A percentile compares a stretch with the other conserved stretches of the same genome.
phyloP scores from a whole-genome alignment of 257 asterid species.

The Solanum lycopersicoides region DNA sequence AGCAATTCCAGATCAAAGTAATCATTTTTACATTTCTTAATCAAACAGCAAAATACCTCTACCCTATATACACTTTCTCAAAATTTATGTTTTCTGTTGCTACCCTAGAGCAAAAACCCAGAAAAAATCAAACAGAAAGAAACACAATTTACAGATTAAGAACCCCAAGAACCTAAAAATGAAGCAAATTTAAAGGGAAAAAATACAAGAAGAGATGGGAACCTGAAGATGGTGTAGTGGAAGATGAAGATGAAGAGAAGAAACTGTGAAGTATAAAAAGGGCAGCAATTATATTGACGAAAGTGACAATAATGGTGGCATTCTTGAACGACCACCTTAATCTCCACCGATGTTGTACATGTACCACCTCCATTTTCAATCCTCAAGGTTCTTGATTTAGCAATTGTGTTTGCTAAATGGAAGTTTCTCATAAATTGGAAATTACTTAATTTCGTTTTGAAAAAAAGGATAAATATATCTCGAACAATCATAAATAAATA shows the following conservation, averaged over 20 bases:
- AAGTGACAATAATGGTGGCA: slow-evolving; percentile 68
- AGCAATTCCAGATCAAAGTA: background rate
- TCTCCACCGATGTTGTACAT: slow-evolving; percentile 53
- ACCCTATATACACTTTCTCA: background rate
- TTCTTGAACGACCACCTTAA: slow-evolving; percentile 62
- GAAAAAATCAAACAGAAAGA: background rate
- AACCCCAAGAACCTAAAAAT: too few species aligned
- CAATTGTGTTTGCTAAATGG: background rate
- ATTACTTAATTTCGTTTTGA: background rate
- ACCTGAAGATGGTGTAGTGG: slow-evolving; percentile 49
- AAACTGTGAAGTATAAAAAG: slow-evolving; percentile 58
- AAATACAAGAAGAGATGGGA: background rate
- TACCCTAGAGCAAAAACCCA: background rate
- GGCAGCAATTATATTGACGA: slow-evolving; percentile 47
- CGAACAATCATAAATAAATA: too few species aligned
- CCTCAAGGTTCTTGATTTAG: background rate
- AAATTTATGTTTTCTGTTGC: background rate
- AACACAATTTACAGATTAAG: background rate
- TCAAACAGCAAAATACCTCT: background rate
- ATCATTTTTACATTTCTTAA: background rate
- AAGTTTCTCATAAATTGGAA: background rate
- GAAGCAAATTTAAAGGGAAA: background rate
- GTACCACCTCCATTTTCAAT: background rate
- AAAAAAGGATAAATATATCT: too few species aligned
- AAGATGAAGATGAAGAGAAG: slow-evolving; percentile 30